phyloP scores from a whole-genome alignment of 495 filamentous ascomycete species.

The Terfezia boudieri region DNA sequence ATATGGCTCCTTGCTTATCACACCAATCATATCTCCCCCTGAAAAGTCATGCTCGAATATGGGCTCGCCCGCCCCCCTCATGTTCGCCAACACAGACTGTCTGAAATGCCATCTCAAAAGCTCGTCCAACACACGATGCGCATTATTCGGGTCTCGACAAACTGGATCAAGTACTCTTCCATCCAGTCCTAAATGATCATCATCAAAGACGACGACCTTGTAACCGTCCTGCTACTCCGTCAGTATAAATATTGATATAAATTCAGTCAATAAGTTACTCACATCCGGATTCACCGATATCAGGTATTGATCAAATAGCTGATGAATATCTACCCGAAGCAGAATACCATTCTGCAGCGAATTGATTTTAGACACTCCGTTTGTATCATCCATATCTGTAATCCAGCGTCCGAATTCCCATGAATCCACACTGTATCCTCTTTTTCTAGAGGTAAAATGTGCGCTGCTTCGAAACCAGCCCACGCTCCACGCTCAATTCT shows the following conservation, averaged over 20 bases:
- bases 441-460: not conserved
- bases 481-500: not conserved
- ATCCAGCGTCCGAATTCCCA: slow-evolving; percentile 13
- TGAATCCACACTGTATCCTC: not conserved
- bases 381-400: slow-evolving; percentile 6
- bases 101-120: slow-evolving; percentile 3
- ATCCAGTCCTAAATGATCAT: slow-evolving; percentile 3
- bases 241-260: not conserved
- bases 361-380: slow-evolving; percentile 15
- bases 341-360: slow-evolving; percentile 22
- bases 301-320: slow-evolving; percentile 19
- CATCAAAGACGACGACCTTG: slow-evolving; percentile 17
- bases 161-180: slow-evolving; percentile 10
- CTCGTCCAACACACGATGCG: slow-evolving; percentile 11
- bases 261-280: not conserved
- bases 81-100: slow-evolving; percentile 6
- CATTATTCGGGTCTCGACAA: slow-evolving; percentile 14
- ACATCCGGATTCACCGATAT: slow-evolving; percentile 10
- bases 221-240: slow-evolving; percentile 14
- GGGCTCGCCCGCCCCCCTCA: slow-evolving; percentile 6
- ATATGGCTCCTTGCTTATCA: slow-evolving; percentile 19
- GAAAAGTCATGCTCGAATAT: slow-evolving; percentile 20
- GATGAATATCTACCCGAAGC: slow-evolving; percentile 15
- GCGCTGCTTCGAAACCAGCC: not conserved
- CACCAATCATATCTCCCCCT: slow-evolving; percentile 20